Evolutionary conservation across 2,329 filamentous ascomycete species (phyloP).

Genomic region (Penicillium sp.): DNA sequence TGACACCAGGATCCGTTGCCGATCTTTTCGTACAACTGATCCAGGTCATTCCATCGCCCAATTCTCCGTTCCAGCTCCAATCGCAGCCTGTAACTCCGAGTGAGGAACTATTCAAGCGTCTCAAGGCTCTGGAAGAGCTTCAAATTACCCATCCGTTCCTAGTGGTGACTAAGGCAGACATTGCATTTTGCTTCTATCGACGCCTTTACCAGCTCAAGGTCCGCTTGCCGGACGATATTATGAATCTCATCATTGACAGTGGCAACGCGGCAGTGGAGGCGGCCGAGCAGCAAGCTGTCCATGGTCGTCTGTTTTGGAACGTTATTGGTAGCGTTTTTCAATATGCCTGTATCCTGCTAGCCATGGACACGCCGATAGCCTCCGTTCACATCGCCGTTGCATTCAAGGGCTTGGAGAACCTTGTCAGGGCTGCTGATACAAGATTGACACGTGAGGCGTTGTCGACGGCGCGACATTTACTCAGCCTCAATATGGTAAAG

Average conservation of each 20-base stretch:
- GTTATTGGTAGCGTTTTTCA: conserved; percentile 35
- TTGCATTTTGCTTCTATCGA: conserved; percentile 35
- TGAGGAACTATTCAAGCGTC: conserved; percentile 26
- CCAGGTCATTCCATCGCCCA: conserved; percentile 30
- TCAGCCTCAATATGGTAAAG: conserved; percentile 28
- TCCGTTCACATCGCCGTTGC: conserved; percentile 20
- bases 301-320: conserved; percentile 32
- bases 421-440: conserved; percentile 28
- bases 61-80: conserved; percentile 25
- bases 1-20: conserved; percentile 24
- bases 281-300: conserved; percentile 21
- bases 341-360: conserved; percentile 30
- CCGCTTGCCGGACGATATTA: conserved; percentile 20
- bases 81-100: conserved; percentile 10
- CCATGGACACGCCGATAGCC: conserved; percentile 27
- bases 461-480: conserved; percentile 30
- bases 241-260: conserved; percentile 24
- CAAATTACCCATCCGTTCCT: conserved; percentile 28
- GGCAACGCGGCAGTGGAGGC: conserved; percentile 25
- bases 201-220: conserved; percentile 31
- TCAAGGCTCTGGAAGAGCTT: conserved; percentile 19
- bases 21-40: conserved; percentile 29
- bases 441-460: conserved; percentile 28
- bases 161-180: conserved; percentile 30
- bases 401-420: conserved; percentile 28